phyloP scores from a whole-genome alignment of 2,329 filamentous ascomycete species.

The Orbilia quercus region DNA sequence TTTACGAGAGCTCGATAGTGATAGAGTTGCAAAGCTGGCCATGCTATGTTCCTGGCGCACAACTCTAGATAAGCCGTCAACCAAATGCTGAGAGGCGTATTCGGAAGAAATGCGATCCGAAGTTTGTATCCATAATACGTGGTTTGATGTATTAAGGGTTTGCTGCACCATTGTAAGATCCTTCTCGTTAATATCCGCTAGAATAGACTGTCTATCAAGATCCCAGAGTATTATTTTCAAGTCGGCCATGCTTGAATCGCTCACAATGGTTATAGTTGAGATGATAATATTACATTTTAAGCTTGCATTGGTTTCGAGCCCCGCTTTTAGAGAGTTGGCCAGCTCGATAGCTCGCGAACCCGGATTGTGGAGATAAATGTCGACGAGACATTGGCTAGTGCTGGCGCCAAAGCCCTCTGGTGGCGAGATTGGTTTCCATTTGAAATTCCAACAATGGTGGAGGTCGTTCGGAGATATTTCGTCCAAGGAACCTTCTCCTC shows the following conservation, averaged over 20 bases:
- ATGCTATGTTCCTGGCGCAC: conserved; percentile 40
- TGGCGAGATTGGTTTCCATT: conserved; percentile 6
- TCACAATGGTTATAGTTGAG: not conserved
- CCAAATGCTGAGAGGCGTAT: conserved; percentile 21
- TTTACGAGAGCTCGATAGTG: not conserved
- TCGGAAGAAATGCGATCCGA: conserved; percentile 3
- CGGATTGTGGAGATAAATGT: conserved; percentile 32
- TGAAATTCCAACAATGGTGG: conserved; percentile 35
- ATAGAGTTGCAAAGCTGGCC: conserved; percentile 34
- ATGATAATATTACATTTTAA: conserved; percentile 1
- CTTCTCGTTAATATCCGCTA: conserved; percentile 1
- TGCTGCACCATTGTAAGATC: conserved; percentile 7
- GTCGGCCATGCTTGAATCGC: not conserved
- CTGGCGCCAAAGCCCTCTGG: not conserved
- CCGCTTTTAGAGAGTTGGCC: conserved; percentile 1
- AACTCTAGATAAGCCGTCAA: conserved; percentile 36
- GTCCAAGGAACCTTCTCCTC: not conserved
- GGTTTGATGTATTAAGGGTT: conserved; percentile 6
- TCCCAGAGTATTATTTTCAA: conserved; percentile 40
- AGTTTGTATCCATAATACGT: conserved; percentile 37
- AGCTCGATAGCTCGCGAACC: not conserved
- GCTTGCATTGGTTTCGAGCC: not conserved
- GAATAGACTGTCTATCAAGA: conserved; percentile 7
- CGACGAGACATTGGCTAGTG: not conserved
- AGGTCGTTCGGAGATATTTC: conserved; percentile 11